These are phyloP conservation scores for Cystofilobasidium macerans DNA, from an alignment of 768 basidiomycete genomes.

Conservation along the genomic window DNA sequence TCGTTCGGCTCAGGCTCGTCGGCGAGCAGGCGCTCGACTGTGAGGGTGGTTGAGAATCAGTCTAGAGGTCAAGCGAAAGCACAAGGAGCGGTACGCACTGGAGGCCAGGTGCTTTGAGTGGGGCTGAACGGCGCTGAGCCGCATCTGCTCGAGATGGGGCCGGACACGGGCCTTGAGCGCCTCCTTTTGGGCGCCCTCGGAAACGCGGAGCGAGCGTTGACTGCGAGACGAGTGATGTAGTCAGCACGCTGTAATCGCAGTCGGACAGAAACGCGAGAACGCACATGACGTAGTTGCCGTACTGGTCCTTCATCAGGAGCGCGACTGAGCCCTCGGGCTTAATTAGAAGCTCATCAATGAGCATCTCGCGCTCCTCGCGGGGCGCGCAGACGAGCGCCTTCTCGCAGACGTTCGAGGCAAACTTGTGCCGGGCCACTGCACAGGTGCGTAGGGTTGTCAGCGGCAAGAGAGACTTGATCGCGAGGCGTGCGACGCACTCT, in stretches of 20 bases:
- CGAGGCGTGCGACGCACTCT: constrained; percentile 24
- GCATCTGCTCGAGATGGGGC: constrained; percentile 59
- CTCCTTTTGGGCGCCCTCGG: constrained; percentile 62
- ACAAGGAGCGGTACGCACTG: neutral
- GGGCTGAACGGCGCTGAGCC: constrained; percentile 52
- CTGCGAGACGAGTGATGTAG: neutral
- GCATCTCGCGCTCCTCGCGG: constrained; percentile 50
- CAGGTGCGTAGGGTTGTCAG: neutral
- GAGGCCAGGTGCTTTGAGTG: constrained; percentile 61
- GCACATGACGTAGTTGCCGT: constrained; percentile 41
- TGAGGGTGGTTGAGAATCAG: too few species aligned
- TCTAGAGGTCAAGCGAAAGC: neutral
- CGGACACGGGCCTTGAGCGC: constrained; percentile 52
- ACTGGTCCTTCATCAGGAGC: constrained; percentile 76
- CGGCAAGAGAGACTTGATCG: neutral
- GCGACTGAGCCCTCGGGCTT: constrained; percentile 56
- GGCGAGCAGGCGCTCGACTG: neutral
- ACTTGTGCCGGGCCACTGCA: constrained; percentile 48
- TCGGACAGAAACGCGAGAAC: neutral
- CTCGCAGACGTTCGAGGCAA: constrained; percentile 91
- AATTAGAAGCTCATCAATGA: constrained; percentile 65
- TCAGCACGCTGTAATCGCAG: neutral
- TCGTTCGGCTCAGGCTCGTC: too few species aligned
- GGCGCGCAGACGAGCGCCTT: constrained; percentile 66
- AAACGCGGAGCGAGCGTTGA: constrained; percentile 53